Evolutionary conservation across 768 basidiomycete genomes (phyloP).

Genomic region (Pleurotus tuber-regium): DNA sequence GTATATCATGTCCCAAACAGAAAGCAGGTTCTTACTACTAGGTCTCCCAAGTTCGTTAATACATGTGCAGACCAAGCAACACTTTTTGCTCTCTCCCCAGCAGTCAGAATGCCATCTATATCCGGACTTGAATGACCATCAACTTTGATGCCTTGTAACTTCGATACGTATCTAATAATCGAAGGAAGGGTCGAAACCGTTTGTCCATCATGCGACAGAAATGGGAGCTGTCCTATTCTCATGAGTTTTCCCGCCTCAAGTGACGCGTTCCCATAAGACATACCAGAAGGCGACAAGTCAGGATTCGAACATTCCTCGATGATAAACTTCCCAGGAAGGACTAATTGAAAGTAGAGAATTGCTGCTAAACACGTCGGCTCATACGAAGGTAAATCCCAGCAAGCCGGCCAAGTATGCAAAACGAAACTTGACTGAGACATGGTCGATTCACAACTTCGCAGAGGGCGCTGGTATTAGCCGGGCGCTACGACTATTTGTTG

Average conservation of each 20-base stretch:
- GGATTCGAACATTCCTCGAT: constrained; percentile 64
- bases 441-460: too few species aligned
- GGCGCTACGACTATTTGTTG: too few species aligned
- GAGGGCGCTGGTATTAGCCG: too few species aligned
- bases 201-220: constrained; percentile 56
- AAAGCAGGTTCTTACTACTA: constrained; percentile 52
- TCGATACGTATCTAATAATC: constrained; percentile 64
- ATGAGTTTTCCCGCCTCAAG: background rate
- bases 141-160: constrained; percentile 36
- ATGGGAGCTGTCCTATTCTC: constrained; percentile 66
- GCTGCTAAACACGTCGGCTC: constrained; percentile 67
- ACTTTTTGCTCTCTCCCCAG: constrained; percentile 48
- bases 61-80: constrained; percentile 66
- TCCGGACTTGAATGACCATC: constrained; percentile 28
- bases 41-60: constrained; percentile 63
- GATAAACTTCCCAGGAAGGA: constrained; percentile 65
- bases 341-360: constrained; percentile 64
- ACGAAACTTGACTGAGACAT: constrained; percentile 26
- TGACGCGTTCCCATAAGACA: constrained; percentile 24
- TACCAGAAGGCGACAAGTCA: constrained; percentile 72
- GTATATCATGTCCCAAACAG: background rate
- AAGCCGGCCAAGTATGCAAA: constrained; percentile 70
- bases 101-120: constrained; percentile 47
- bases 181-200: constrained; percentile 50
- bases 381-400: constrained; percentile 63